Evolutionary conservation across 345 rosid genomes (phyloP).

Genomic region (Pugionium dolabratum): DNA sequence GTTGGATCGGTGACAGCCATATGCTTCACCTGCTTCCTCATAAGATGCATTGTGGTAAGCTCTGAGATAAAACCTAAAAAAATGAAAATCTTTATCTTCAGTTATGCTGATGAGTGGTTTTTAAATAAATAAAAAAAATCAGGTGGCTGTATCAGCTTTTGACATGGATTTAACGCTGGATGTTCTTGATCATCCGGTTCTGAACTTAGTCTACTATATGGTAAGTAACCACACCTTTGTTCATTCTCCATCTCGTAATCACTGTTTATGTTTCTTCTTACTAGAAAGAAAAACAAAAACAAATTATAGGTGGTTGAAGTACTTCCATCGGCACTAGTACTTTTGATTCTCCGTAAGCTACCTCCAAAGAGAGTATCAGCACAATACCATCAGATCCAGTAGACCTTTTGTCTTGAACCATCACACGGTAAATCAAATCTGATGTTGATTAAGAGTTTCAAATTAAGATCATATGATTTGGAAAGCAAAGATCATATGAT

Average conservation of each 20-base stretch:
- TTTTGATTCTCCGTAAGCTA: constrained; percentile 86
- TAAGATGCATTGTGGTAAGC: constrained; percentile 90
- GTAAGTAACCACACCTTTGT: constrained; percentile 42
- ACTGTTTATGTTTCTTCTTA: neutral
- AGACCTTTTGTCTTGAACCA: constrained; percentile 34
- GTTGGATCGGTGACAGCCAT: constrained; percentile 99
- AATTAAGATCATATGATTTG: neutral
- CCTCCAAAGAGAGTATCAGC: constrained; percentile 93
- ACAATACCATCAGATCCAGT: constrained; percentile 93
- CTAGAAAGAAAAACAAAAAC: neutral
- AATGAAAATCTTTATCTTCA: neutral
- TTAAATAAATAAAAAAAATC: constrained; percentile 7
- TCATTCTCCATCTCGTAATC: neutral
- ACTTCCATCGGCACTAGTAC: constrained; percentile 91
- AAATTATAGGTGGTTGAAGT: constrained; percentile 84
- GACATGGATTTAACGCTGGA: constrained; percentile 74
- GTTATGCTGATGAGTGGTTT: neutral
- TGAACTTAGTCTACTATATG: constrained; percentile 90
- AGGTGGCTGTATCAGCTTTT: constrained; percentile 85
- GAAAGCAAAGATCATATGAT: no score
- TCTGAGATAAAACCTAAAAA: constrained; percentile 5
- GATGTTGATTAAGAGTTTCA: constrained; percentile 21
- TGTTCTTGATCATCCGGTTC: constrained; percentile 88
- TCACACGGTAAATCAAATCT: constrained; percentile 17
- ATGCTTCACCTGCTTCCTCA: constrained; percentile 93